Percentiles rank a stretch among this genome's conserved stretches.
Conservation (phyloP, 2,329 filamentous ascomycete species). For the Neonectria punicea region DNA sequence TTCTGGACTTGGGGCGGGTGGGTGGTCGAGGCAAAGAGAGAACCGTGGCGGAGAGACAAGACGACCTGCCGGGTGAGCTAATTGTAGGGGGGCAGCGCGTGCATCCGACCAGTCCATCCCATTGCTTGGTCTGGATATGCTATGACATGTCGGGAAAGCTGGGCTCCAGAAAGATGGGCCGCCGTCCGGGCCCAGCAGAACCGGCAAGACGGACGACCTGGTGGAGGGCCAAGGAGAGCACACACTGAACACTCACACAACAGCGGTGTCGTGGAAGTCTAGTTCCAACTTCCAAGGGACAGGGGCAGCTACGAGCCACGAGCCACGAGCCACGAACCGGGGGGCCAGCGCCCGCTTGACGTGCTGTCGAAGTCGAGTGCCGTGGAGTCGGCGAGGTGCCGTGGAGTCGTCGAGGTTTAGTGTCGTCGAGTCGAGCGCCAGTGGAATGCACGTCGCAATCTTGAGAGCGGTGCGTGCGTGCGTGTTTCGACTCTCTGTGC, state of each 20-base stretch:
- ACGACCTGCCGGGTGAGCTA: slow-evolving; percentile 24
- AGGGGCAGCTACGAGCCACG: slow-evolving; percentile 10
- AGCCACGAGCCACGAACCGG: slow-evolving; percentile 2
- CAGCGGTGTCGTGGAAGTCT: slow-evolving; percentile 25
- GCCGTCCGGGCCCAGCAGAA: not conserved
- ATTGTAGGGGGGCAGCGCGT: slow-evolving; percentile 29
- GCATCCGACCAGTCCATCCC: slow-evolving; percentile 16
- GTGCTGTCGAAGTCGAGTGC: slow-evolving; percentile 37
- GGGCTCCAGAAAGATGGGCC: not conserved
- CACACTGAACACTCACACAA: not conserved
- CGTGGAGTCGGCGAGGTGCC: slow-evolving; percentile 28
- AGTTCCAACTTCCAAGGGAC: slow-evolving; percentile 13
- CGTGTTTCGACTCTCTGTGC: slow-evolving; percentile 33
- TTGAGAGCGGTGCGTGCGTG: slow-evolving; percentile 35
- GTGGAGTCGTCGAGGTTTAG: slow-evolving; percentile 28
- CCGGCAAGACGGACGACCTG: slow-evolving; percentile 1
- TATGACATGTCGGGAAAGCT: not conserved
- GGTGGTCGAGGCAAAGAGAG: slow-evolving; percentile 31
- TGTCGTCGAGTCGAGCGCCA: slow-evolving; percentile 8
- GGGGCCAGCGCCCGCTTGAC: slow-evolving; percentile 37
- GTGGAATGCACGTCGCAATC: slow-evolving; percentile 24
- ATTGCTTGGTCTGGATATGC: not conserved
- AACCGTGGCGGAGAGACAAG: slow-evolving; percentile 26
- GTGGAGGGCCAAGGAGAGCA: not conserved
- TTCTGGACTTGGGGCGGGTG: slow-evolving; percentile 30